These are phyloP conservation scores for Drosera capensis DNA, from an alignment of 148 eudicot genomes.

Conservation along the genomic window DNA sequence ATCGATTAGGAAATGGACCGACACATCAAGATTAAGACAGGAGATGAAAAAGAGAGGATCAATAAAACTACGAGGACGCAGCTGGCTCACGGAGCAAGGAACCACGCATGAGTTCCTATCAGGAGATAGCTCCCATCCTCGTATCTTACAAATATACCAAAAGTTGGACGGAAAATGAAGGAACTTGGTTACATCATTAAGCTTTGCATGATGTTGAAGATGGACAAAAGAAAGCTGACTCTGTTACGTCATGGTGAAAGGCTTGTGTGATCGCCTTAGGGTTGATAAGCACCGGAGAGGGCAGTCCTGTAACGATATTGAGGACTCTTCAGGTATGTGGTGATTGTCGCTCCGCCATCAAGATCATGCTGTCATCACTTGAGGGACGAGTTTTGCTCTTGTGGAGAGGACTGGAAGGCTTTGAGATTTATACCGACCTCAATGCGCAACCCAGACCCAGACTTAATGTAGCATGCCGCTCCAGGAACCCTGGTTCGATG, in stretches of 20 bases:
- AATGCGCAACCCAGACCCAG: too few relatives aligned
- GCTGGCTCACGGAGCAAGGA: constrained; percentile 44
- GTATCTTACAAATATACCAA: constrained; percentile 9
- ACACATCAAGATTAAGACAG: constrained; percentile 46
- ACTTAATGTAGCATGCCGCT: too few relatives aligned
- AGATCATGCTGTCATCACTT: constrained; percentile 27
- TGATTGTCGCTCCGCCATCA: constrained; percentile 32
- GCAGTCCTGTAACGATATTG: constrained; percentile 22
- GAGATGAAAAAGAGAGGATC: constrained; percentile 32
- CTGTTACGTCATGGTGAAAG: constrained; percentile 21
- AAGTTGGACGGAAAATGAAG: constrained; percentile 19
- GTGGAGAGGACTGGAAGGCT: constrained; percentile 23
- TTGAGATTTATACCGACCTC: neutral
- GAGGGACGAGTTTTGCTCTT: constrained; percentile 24
- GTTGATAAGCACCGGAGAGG: constrained; percentile 14
- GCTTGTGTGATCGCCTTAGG: constrained; percentile 23
- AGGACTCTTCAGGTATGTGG: constrained; percentile 25
- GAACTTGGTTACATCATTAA: constrained; percentile 13
- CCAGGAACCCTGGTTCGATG: too few relatives aligned
- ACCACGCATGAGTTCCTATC: constrained; percentile 11
- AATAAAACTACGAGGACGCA: constrained; percentile 31
- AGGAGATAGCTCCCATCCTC: constrained; percentile 17
- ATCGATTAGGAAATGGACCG: constrained; percentile 50
- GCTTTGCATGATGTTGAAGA: constrained; percentile 28
- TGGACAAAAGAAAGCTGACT: constrained; percentile 19